These are phyloP conservation scores for Tillandsia fasciculata DNA, from an alignment of 176 grass and related monocot genomes.

Conservation along the genomic window DNA sequence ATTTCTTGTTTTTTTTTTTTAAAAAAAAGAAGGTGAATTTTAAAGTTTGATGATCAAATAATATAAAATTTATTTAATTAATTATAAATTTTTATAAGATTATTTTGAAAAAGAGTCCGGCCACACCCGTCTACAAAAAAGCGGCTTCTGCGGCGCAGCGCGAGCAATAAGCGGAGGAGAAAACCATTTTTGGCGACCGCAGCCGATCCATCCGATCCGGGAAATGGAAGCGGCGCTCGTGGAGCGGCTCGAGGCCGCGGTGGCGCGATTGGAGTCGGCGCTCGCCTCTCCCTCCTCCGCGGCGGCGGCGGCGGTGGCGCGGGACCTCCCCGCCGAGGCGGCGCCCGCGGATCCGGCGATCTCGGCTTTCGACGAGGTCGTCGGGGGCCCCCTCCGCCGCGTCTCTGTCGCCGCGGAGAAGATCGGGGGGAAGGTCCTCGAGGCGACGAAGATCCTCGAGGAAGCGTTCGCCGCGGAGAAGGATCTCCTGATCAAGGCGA, in stretches of 20 bases:
- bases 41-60: too few relatives aligned
- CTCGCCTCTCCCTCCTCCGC: conserved; percentile 16
- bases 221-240: conserved; percentile 63
- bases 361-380: conserved; percentile 74
- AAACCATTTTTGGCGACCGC: background rate
- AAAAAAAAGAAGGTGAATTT: too few relatives aligned
- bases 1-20: too few relatives aligned
- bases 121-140: too few relatives aligned
- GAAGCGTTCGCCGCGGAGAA: conserved; percentile 63
- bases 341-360: conserved; percentile 55
- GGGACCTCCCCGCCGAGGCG: conserved; percentile 12
- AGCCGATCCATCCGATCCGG: background rate
- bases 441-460: conserved; percentile 57
- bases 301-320: conserved; percentile 28
- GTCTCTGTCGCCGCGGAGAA: conserved; percentile 55
- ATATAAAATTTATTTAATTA: too few relatives aligned
- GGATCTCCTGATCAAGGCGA: conserved; percentile 70
- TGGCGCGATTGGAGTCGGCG: conserved; percentile 65
- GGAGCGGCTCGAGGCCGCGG: conserved; percentile 80
- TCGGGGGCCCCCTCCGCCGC: conserved; percentile 36
- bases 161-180: too few relatives aligned
- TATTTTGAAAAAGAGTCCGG: too few relatives aligned
- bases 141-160: too few relatives aligned
- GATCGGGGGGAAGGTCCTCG: conserved; percentile 84
- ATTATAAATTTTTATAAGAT: too few relatives aligned